Base-by-base conservation (phyloP, 495 filamentous ascomycete genomes). In the Neurospora terricola region DNA sequence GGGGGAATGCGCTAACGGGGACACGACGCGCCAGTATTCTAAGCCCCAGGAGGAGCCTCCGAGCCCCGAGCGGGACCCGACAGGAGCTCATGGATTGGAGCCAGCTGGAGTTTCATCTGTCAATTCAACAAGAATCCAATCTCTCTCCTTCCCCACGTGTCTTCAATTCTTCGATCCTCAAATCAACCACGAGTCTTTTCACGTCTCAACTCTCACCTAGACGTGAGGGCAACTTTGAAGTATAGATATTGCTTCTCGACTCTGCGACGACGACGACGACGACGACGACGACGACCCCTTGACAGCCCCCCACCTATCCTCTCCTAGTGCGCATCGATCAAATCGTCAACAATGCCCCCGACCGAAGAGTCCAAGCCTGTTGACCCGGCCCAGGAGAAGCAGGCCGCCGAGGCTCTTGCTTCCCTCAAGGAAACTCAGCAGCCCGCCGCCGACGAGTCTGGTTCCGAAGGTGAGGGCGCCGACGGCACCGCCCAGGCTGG, bases 351-450 rank as follows among this genome's bases (percentile, higher is more conserved):
- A 21, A 72, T 70, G 70, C 43, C 59, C 66, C 73, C 40, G 9
- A 75, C 21, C 72, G 83, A 86, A 75, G 83, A 86, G 72, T 86
- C 84, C 9, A 88, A 87, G 73, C 79, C 77, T 69, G 79, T 83
- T 72, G 84, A 86, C 68, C 72, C 76, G 71, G 74, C 76, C 40
- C 71, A 77, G 69, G 78, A 81, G 45, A 30, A 62, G 54, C 73
- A 73, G 23, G 78, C 71, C 34, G 75, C 73, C 66, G 75, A 79
- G 62, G 59, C 72, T 68, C 42, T 74, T 10, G 23, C 73, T 45
- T 39, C 45, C 38, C 36, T 73, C 59, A 73, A 48, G 68, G 70
- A 27, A 21, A 34, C 34, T 70, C 76, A 77, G 59, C 72, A 75
- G 42, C 45, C 77, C n/a, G 73, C 79, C 18, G 80, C 78, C 70